Conservation (phyloP, 164 flowering plant genomes). For the Akebia trifoliata region DNA sequence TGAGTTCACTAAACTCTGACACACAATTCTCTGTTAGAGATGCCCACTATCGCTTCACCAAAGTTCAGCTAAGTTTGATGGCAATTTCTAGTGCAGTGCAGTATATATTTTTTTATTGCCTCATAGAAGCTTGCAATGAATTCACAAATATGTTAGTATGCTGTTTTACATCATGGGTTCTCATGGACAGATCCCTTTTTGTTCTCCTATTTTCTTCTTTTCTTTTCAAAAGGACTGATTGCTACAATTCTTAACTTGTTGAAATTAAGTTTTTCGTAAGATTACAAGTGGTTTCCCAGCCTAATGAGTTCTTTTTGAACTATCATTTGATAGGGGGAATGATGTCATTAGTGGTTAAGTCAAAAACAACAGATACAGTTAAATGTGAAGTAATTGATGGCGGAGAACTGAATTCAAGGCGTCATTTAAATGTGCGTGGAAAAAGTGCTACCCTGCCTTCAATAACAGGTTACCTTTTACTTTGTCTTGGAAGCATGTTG, state of each 20-base stretch:
- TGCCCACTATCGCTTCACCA: background rate
- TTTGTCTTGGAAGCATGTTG: background rate
- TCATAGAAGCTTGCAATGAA: background rate
- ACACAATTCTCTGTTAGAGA: background rate
- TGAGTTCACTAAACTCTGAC: background rate
- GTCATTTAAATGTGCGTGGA: conserved; percentile 96
- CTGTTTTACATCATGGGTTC: background rate
- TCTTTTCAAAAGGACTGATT: background rate
- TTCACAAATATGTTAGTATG: background rate
- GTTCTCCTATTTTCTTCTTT: background rate
- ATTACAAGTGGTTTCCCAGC: background rate
- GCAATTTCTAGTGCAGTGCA: background rate
- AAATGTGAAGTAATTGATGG: conserved; percentile 91
- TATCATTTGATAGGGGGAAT: conserved; percentile 66
- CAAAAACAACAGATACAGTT: conserved; percentile 74
- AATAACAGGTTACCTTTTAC: conserved; percentile 68
- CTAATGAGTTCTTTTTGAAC: background rate
- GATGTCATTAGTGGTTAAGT: conserved; percentile 87
- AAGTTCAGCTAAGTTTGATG: background rate
- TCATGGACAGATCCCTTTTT: background rate
- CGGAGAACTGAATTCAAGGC: conserved; percentile 92
- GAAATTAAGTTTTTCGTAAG: background rate
- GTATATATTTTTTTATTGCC: background rate
- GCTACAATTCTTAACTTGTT: background rate
- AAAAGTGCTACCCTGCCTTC: conserved; percentile 95